Base-by-base conservation (phyloP, 306 rosid genomes). In the Lithocarpus polystachyus region DNA sequence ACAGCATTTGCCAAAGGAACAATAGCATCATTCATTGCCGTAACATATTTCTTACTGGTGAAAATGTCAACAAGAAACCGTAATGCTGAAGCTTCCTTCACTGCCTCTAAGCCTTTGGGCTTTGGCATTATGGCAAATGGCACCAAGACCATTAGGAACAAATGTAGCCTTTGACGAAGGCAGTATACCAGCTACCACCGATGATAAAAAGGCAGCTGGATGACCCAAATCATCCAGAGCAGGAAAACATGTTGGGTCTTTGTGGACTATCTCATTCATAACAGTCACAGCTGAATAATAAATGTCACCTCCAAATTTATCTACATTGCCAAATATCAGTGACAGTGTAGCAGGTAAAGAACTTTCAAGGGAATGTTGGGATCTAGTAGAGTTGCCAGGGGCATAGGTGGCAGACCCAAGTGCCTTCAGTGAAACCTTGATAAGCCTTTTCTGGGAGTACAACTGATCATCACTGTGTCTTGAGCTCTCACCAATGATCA, bases 241-340 rank as follows among this genome's bases (percentile, higher is more conserved):
- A 80, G 93, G 78, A 84, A 88, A 94, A 80, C 89, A 91, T 26
- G 97, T 94, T 70, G 98, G 97, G 78, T 94, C 98, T 84, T 89
- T 94, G 90, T 94, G 98, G 84, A 94, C 92, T 60, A 92, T 91
- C 89, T 94, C 98, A 86, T 97, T 94, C 97, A 94, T 88, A 65
- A 94, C 93, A 74, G 97, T 92, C 85, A 91, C 98, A 78, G 98
- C 98, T 52, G 98, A 94, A 87, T 88, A 87, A 88, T 92, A 94
- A 85, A 94, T 92, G 79, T 94, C 97, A 40, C 98, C n/a, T n/a
- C n/a, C n/a, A n/a, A n/a, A n/a, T n/a, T n/a, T n/a, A n/a, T n/a
- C n/a, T n/a, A n/a, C n/a, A n/a, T n/a, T n/a, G n/a, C n/a, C n/a
- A n/a, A n/a, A n/a, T n/a, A n/a, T n/a, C n/a, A n/a, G n/a, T n/a